Conservation (phyloP, 352 stramenopile genomes). For the Hyaloperonospora brassicae region DNA sequence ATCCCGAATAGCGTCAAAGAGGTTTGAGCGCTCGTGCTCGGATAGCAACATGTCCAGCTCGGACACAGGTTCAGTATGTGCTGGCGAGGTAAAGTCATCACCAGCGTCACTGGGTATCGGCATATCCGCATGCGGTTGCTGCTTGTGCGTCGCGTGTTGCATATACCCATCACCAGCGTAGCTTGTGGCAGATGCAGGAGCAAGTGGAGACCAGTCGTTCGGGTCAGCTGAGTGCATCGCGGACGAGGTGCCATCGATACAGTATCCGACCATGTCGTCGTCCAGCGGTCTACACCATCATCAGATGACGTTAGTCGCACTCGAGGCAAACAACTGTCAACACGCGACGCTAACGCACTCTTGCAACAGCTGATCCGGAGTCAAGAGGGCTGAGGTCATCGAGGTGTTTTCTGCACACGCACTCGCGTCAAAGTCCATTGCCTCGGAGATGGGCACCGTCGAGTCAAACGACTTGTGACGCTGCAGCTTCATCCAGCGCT, state of each 20-base stretch:
- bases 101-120: constrained; percentile 6
- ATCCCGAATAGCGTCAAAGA: constrained; percentile 66
- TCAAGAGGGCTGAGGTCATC: constrained; percentile 26
- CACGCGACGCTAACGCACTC: constrained; percentile 33
- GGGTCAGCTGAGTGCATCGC: constrained; percentile 39
- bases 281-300: constrained; percentile 25
- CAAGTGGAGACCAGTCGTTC: constrained; percentile 17
- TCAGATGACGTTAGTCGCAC: constrained; percentile 1
- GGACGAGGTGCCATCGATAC: constrained; percentile 54
- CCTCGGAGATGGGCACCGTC: constrained; percentile 32
- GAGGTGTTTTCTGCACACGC: constrained; percentile 12
- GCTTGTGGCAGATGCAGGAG: constrained; percentile 20
- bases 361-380: constrained; percentile 37
- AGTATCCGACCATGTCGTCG: constrained; percentile 60
- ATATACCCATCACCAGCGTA: constrained; percentile 19
- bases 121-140: constrained; percentile 13
- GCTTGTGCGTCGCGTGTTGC: constrained; percentile 19
- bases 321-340: neutral
- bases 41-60: constrained; percentile 54
- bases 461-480: constrained; percentile 58
- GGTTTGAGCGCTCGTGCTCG: constrained; percentile 53
- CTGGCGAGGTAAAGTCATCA: constrained; percentile 11
- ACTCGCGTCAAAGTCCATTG: constrained; percentile 14
- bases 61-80: constrained; percentile 17
- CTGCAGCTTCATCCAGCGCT: constrained; percentile 65